Conservation (phyloP, 1,284 basidiomycete species). For the Papiliotrema fonsecae region DNA sequence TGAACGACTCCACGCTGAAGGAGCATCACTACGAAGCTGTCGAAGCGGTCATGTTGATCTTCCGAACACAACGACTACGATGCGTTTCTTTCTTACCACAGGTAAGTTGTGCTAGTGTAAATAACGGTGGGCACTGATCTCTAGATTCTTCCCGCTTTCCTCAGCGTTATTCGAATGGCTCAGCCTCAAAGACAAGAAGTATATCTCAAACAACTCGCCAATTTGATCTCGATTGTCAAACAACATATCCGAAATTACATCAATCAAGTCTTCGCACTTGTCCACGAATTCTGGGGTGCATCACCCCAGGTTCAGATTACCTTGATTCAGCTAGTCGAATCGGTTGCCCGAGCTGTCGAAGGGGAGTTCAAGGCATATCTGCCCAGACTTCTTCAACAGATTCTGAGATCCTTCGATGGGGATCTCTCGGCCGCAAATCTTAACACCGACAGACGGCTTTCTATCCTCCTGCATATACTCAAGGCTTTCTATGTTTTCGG, state of each 20-base stretch:
- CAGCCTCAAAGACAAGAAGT: slow-evolving; percentile 80
- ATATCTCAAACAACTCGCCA: slow-evolving; percentile 93
- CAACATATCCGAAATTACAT: slow-evolving; percentile 94
- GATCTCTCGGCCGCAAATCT: slow-evolving; percentile 54
- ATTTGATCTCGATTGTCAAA: slow-evolving; percentile 94
- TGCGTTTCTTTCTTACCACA: slow-evolving; percentile 94
- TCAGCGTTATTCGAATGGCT: slow-evolving; percentile 78
- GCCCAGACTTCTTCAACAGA: slow-evolving; percentile 83
- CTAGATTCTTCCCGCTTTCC: slow-evolving; percentile 94
- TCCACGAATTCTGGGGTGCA: slow-evolving; percentile 81
- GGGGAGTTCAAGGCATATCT: slow-evolving; percentile 98
- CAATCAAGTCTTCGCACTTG: slow-evolving; percentile 71
- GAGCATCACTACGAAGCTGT: slow-evolving; percentile 89
- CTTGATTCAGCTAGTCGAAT: slow-evolving; percentile 88
- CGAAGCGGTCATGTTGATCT: slow-evolving; percentile 98
- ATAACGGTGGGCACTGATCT: background rate
- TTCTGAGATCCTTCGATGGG: slow-evolving; percentile 83
- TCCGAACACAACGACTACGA: slow-evolving; percentile 95
- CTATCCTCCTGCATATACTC: slow-evolving; percentile 73
- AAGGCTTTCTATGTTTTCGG: slow-evolving; percentile 92
- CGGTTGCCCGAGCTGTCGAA: slow-evolving; percentile 90
- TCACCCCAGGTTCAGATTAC: slow-evolving; percentile 81
- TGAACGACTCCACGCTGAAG: slow-evolving; percentile 82
- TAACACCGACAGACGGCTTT: slow-evolving; percentile 71
- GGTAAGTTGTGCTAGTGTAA: slow-evolving; percentile 50